Base-by-base conservation (phyloP, 1,284 basidiomycete genomes). In the Cutaneotrichosporon mucoides region DNA sequence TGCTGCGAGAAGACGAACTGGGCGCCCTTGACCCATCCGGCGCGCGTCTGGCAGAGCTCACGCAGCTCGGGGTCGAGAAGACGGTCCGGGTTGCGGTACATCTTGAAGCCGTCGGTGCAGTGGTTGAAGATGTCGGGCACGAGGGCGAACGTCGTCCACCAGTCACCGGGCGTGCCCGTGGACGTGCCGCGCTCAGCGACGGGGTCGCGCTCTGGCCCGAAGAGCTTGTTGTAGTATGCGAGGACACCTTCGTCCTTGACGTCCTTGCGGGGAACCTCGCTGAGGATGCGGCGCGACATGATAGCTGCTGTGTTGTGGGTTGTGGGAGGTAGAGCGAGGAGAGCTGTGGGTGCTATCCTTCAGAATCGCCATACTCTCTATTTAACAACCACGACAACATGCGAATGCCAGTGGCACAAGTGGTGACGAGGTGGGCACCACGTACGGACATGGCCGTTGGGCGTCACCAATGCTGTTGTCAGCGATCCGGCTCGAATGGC, bases 1-100 rank as follows among this genome's bases (percentile, higher is more conserved):
- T 55, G 53, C 53, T 55, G 53, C 9, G 44, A 47, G 16, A 47
- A 55, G 15, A 55, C 53, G 16, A 55, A 55, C 44, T 55, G 53
- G 7, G 53, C 38, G 36, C 44, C 24, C 15, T 47, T 46, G 53
- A 8, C 12, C 36, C 43, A 55, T 1, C 53, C 53, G 8, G 53
- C 53, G 37, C 53, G 53, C 6, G 53, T 55, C 44, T 55, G 53
- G 43, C 36, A 43, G 11, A 55, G 53, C 53, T 55, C 53, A 15
- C 53, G 53, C 15, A 55, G 53, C 13, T 40, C 16, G 15, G 53
- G 53, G 44, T 55, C 45, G 15, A 55, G 35, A 15, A 10, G 37
- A 7, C 43, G 53, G 11, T 34, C 16, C 3, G 53, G 53, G 53
- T 41, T 47, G 37, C 53, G 53, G 44, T 55, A 55, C 10, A 55